Evolutionary conservation across 345 rosid species (phyloP), one percentile per base, ranked within the genome.

Genomic region (Bretschneidera sinensis): DNA sequence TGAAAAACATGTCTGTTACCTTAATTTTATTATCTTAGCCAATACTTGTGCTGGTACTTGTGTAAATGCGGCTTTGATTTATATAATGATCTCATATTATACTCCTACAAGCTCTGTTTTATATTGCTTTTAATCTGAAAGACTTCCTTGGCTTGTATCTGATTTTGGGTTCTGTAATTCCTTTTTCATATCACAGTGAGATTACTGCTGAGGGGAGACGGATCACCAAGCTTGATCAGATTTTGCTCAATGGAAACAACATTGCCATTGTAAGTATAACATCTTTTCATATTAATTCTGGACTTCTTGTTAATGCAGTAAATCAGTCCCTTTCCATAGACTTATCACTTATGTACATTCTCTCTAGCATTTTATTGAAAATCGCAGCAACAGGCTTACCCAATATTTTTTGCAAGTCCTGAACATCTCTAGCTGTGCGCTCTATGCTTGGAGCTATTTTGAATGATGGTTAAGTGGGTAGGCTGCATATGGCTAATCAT

Each of bases 181-280:
- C 54, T 8, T 54, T 2, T 55, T 48, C 39, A 16, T 69, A 4
- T 70, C 25, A 13, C 76, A 91, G 99, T 70, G 99, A 90, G 78
- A 85, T 95, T 64, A 82, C 99, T 23, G 54, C 95, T 45, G 99
- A 94, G 78, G 97, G 96, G 56, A 78, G 88, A 58, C 73, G 97
- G 64, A 82, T 91, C 45, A 88, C 97, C 18, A 95, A 91, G 89
- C 97, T 91, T 58, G 95, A 91, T 79, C 96, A 91, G 74, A 95
- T 95, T 66, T 70, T 95, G 64, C 95, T 88, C 56, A 94, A 90
- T 19, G 96, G 99, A 63, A 94, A 90, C 83, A 86, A 90, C 79
- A 90, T 90, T 57, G 97, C 97, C 51, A 88, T 88, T 66, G 96
- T 90, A 78, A 85, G 97, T 78, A 47, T 11, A 39, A 22, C 8